These are phyloP conservation scores for Penicillium angulare DNA, from an alignment of 495 filamentous ascomycete genomes.

Conservation along the genomic window DNA sequence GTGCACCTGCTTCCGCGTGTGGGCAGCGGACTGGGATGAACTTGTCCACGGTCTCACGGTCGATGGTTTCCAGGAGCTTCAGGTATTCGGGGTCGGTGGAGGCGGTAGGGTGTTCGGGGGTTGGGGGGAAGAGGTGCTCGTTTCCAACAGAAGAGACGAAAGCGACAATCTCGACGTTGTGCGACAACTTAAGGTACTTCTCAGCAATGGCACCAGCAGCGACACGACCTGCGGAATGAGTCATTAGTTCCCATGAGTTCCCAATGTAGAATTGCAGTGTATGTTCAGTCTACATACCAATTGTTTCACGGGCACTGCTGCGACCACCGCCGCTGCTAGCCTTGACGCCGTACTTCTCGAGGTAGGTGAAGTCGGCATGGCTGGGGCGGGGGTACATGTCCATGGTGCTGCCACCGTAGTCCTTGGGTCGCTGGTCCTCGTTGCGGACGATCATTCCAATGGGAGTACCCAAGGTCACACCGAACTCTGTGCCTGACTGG, in stretches of 20 bases:
- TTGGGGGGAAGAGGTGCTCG: conserved; percentile 81
- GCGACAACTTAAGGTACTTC: conserved; percentile 79
- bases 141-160: conserved; percentile 85
- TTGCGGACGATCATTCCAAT: conserved; percentile 87
- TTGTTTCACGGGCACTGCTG: conserved; percentile 91
- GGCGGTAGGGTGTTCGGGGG: conserved; percentile 65
- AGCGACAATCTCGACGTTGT: conserved; percentile 87
- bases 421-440: conserved; percentile 90
- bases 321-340: conserved; percentile 89
- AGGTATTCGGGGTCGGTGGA: conserved; percentile 86
- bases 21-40: conserved; percentile 88
- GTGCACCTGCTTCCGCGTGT: conserved; percentile 55
- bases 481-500: conserved; percentile 92
- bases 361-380: conserved; percentile 96
- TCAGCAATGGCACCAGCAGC: conserved; percentile 95
- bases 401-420: conserved; percentile 91
- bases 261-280: no score
- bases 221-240: conserved; percentile 60
- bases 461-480: conserved; percentile 87
- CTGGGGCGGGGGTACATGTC: conserved; percentile 86
- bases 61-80: conserved; percentile 67
- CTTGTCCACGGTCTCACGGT: conserved; percentile 75
- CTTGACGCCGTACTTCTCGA: conserved; percentile 96
- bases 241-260: not conserved
- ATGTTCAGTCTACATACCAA: conserved; percentile 49